These are phyloP conservation scores for Chrysoporthe puriensis DNA, from an alignment of 2,329 filamentous ascomycete species.

Conservation along the genomic window DNA sequence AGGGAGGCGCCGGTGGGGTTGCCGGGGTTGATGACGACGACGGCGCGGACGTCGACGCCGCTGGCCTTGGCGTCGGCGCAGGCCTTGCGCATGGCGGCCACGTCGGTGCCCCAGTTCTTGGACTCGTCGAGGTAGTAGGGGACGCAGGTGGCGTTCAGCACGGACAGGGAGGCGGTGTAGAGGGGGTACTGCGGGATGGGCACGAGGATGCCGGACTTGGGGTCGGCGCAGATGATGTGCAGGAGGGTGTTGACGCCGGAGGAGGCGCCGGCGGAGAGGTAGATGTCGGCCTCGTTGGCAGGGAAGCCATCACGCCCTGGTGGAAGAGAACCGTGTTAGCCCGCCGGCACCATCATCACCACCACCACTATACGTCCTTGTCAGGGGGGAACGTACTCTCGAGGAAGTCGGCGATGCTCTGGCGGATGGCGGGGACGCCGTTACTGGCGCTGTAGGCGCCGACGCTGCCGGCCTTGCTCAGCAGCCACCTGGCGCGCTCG, in stretches of 20 bases:
- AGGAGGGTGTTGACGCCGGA: conserved; percentile 94
- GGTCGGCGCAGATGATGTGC: conserved; percentile 80
- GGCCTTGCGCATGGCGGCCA: conserved; percentile 74
- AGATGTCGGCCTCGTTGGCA: conserved; percentile 79
- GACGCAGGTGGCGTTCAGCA: conserved; percentile 84
- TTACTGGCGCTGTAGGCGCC: conserved; percentile 96
- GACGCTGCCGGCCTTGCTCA: conserved; percentile 85
- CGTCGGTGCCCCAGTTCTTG: conserved; percentile 84
- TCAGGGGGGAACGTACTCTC: conserved; percentile 64
- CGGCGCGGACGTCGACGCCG: conserved; percentile 85
- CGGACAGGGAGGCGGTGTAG: conserved; percentile 88
- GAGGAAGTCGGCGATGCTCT: conserved; percentile 91
- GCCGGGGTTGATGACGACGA: conserved; percentile 97
- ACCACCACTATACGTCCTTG: neutral
- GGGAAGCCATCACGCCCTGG: conserved; percentile 84
- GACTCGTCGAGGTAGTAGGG: conserved; percentile 93
- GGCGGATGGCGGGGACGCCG: conserved; percentile 81
- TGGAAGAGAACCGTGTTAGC: conserved; percentile 26
- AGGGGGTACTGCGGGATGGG: conserved; percentile 98
- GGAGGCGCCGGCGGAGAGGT: conserved; percentile 88
- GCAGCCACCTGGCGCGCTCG: conserved; percentile 77
- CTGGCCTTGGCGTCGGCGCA: conserved; percentile 74
- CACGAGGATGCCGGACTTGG: conserved; percentile 81
- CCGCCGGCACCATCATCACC: neutral
- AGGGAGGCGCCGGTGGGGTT: conserved; percentile 95